Evolutionary conservation across 805 yeast species (phyloP).

Genomic region (Maudiozyma serrabonitensis): DNA sequence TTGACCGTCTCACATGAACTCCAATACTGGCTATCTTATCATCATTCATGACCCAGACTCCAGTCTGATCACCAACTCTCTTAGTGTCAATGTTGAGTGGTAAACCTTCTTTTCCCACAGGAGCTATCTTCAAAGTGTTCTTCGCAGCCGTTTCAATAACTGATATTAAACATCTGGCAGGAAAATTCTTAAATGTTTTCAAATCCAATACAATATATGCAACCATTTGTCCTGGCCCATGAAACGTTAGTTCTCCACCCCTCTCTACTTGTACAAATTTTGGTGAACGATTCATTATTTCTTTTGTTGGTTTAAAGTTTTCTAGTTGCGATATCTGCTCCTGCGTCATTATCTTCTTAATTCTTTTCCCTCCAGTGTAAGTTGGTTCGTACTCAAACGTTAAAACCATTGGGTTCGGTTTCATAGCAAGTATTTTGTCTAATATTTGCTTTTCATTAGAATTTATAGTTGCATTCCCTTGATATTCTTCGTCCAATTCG

Average conservation of each 20-base stretch:
- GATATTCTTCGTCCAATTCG: constrained; percentile 32
- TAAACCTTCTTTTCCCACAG: constrained; percentile 1
- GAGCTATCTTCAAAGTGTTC: constrained; percentile 30
- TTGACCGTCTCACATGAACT: constrained; percentile 69
- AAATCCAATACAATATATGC: constrained; percentile 74
- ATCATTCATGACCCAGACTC: constrained; percentile 66
- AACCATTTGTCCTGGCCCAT: constrained; percentile 91
- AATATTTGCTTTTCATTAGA: constrained; percentile 40
- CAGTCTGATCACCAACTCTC: constrained; percentile 59
- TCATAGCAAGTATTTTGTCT: constrained; percentile 35
- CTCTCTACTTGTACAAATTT: constrained; percentile 68
- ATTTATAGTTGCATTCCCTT: constrained; percentile 27
- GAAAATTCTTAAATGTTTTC: constrained; percentile 43
- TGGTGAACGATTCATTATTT: constrained; percentile 35
- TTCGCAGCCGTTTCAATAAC: constrained; percentile 52
- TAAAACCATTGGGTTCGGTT: constrained; percentile 58
- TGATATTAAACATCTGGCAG: constrained; percentile 57
- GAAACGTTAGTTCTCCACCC: constrained; percentile 96
- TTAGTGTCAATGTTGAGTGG: neutral
- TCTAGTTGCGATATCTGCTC: constrained; percentile 20
- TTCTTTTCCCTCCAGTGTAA: constrained; percentile 87
- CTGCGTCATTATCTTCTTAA: constrained; percentile 41
- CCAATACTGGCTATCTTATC: constrained; percentile 79
- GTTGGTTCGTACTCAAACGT: constrained; percentile 82
- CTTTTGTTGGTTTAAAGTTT: constrained; percentile 12